These are phyloP conservation scores for Verticillium alfalfae DNA, from an alignment of 2,329 filamentous ascomycete species.

Conservation along the genomic window DNA sequence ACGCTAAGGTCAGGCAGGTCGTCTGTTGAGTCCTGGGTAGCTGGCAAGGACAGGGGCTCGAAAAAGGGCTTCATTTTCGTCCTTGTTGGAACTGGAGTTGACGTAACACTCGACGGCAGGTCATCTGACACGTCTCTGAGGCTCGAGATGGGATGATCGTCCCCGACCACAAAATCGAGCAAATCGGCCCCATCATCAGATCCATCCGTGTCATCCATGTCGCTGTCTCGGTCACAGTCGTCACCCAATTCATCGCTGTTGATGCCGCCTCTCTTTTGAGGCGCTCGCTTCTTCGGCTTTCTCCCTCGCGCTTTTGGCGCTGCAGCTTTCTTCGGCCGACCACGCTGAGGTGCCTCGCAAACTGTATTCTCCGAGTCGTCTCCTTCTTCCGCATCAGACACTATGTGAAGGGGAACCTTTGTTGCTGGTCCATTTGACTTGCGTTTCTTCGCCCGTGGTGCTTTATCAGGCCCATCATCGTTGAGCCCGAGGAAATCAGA, in stretches of 20 bases:
- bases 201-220: conserved; percentile 37
- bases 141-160: conserved; percentile 35
- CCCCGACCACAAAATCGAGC: conserved; percentile 50
- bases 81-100: conserved; percentile 16
- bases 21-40: conserved; percentile 30
- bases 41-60: conserved; percentile 29
- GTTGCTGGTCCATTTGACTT: conserved; percentile 3
- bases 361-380: conserved; percentile 12
- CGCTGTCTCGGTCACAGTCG: conserved; percentile 45
- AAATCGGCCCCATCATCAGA: conserved; percentile 45
- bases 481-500: background rate
- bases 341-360: conserved; percentile 9
- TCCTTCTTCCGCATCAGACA: conserved; percentile 3
- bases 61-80: conserved; percentile 24
- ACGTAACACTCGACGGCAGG: conserved; percentile 14
- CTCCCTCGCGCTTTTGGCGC: conserved; percentile 13
- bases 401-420: background rate
- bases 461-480: conserved; percentile 1
- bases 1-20: conserved; percentile 8
- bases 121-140: conserved; percentile 20
- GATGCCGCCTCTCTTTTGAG: conserved; percentile 20
- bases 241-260: conserved; percentile 44
- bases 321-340: conserved; percentile 9
- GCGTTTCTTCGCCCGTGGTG: conserved; percentile 8
- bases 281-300: conserved; percentile 8